Evolutionary conservation across 257 asterid genomes (phyloP), one percentile per base, ranked within the genome.

Genomic region (Paulownia fortunei): DNA sequence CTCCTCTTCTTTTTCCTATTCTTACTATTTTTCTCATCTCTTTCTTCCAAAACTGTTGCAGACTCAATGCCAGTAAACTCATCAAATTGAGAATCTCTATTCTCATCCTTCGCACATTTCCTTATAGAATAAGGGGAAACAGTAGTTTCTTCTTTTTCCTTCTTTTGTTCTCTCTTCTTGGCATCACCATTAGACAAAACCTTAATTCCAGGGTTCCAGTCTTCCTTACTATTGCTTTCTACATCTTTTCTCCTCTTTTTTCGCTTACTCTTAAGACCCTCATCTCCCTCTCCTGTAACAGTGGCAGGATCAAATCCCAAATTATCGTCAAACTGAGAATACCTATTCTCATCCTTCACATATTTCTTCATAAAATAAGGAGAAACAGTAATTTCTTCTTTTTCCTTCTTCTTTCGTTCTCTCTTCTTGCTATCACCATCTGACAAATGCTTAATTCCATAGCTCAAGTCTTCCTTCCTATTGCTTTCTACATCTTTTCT

Each of bases 351-450:
- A 63, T 51, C 61, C 24, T 54, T 42, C 69, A 5, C 10, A 36
- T 21, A 67, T 36, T 58, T 74, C 6, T 30, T 47, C 39, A 8
- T 32, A 74, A 67, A 74, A 67, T 67, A 74, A 19, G 84, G 81
- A 21, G 81, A 69, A 69, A 69, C 63, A 41, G 11, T 10, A 39
- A 12, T 18, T 5, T 56, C 69, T 41, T 24, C 59, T 69, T 59
- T 39, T 34, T 60, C 37, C 26, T 37, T 21, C 51, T 51, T 61
- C 18, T 34, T 78, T 5, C 42, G 27, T 44, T 15, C 61, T 30
- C 62, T 52, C 56, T 49, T 78, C 58, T 60, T 80, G 70, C 21
- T 21, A 60, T 60, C 39, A 60, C 56, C 32, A 59, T 59, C 23
- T 0, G 63, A 32, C 41, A 69, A 69, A 63, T 0, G 56, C 56